Percentiles rank a stretch among this genome's conserved stretches.
These are phyloP conservation scores for Zizania latifolia DNA, from an alignment of 176 grass and related monocot species.

Conservation along the genomic window DNA sequence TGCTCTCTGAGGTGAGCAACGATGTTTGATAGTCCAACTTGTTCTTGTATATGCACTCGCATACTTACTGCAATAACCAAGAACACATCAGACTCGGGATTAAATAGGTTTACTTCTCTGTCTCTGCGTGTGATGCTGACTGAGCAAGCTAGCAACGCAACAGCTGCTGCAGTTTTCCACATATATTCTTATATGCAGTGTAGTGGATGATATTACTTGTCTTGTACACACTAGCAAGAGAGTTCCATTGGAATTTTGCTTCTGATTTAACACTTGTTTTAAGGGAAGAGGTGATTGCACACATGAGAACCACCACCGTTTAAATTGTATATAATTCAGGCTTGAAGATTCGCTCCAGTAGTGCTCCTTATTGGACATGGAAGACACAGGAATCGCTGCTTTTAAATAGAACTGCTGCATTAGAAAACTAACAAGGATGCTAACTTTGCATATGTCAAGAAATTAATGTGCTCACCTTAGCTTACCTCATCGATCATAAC, in stretches of 20 bases:
- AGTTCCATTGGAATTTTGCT: constrained; percentile 34
- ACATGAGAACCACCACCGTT: constrained; percentile 1
- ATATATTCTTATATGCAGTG: background rate
- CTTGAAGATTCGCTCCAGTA: constrained; percentile 1
- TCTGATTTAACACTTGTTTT: background rate
- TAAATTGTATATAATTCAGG: constrained; percentile 14
- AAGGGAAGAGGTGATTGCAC: background rate
- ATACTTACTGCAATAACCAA: background rate
- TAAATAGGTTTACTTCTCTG: background rate
- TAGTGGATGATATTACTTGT: background rate
- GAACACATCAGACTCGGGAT: background rate
- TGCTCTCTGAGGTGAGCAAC: constrained; percentile 8
- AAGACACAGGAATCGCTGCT: constrained; percentile 1
- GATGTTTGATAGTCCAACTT: background rate
- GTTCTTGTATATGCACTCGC: background rate
- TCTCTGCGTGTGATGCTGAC: constrained; percentile 12
- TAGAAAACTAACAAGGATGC: background rate
- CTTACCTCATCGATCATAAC: constrained; percentile 3
- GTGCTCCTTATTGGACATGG: background rate
- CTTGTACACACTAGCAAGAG: constrained; percentile 6
- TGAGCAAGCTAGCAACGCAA: background rate
- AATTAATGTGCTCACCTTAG: constrained; percentile 26
- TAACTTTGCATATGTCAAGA: constrained; percentile 23
- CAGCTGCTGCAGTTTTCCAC: constrained; percentile 26
- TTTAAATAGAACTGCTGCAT: background rate